Percentiles rank a stretch among this genome's conserved stretches.
Evolutionary conservation across 805 yeast genomes (phyloP).

Genomic region (Cyberlindnera petersonii): DNA sequence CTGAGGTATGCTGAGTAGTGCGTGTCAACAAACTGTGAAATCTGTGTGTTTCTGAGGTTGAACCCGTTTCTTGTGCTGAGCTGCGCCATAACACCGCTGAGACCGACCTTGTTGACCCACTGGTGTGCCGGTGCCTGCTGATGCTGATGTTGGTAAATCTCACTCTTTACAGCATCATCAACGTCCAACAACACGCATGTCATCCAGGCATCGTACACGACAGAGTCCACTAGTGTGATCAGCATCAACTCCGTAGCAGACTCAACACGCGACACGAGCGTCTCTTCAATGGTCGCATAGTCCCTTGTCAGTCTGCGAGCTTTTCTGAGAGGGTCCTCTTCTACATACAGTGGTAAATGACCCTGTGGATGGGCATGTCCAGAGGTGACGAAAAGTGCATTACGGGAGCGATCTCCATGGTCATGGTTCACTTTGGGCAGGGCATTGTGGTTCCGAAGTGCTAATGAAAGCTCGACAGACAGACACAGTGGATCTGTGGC

Average conservation of each 20-base stretch:
- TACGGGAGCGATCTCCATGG: constrained; percentile 17
- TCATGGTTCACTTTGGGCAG: constrained; percentile 35
- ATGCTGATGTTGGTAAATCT: constrained; percentile 24
- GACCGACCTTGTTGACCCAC: constrained; percentile 11
- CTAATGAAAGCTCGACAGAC: constrained; percentile 42
- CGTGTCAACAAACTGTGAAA: constrained; percentile 17
- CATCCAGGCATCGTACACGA: constrained; percentile 50
- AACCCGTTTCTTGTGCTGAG: constrained; percentile 33
- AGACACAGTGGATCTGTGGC: constrained; percentile 62
- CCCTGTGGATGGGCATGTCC: constrained; percentile 46
- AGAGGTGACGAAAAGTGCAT: constrained; percentile 42
- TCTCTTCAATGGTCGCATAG: constrained; percentile 34
- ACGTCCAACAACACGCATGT: constrained; percentile 29
- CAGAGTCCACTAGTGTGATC: constrained; percentile 41
- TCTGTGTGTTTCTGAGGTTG: constrained; percentile 35
- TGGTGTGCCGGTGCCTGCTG: constrained; percentile 10
- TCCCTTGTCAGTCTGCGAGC: constrained; percentile 33
- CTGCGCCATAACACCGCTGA: constrained; percentile 16
- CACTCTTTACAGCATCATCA: constrained; percentile 17
- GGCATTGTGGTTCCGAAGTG: constrained; percentile 39
- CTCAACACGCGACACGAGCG: constrained; percentile 30
- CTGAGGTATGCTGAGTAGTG: constrained; percentile 1
- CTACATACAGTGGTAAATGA: constrained; percentile 53
- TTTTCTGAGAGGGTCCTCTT: constrained; percentile 34
- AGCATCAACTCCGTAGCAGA: constrained; percentile 33